A percentile compares a stretch with the other conserved stretches of the same genome.
phyloP scores from a whole-genome alignment of 495 filamentous ascomycete species.

The Ramalina intermedia region DNA sequence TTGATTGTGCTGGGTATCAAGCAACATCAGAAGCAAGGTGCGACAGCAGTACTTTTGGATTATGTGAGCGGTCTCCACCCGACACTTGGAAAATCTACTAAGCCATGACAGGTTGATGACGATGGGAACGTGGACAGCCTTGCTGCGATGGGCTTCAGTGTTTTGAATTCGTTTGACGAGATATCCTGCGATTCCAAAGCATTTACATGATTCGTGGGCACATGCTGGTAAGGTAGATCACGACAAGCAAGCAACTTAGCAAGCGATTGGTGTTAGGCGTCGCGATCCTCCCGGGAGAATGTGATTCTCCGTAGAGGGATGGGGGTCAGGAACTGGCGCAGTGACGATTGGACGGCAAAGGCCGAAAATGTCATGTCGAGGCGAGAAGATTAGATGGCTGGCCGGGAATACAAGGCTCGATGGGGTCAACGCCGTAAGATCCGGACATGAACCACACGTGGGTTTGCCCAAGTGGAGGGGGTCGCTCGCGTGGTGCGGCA shows the following conservation, averaged over 20 bases:
- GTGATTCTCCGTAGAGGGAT: no score
- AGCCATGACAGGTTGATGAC: constrained; percentile 42
- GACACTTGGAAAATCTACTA: constrained; percentile 10
- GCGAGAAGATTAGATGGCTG: no score
- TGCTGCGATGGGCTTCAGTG: constrained; percentile 60
- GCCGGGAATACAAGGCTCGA: no score
- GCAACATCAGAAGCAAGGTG: constrained; percentile 65
- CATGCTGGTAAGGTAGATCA: neutral
- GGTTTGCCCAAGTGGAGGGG: no score
- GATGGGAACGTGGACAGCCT: constrained; percentile 60
- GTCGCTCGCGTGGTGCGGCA: no score
- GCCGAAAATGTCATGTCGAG: no score
- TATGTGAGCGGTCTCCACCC: constrained; percentile 40
- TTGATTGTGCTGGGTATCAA: constrained; percentile 67
- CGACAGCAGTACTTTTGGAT: constrained; percentile 55
- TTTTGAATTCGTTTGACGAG: constrained; percentile 66
- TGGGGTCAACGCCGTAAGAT: no score
- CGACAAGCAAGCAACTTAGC: neutral
- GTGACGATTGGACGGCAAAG: no score
- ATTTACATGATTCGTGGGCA: constrained; percentile 32
- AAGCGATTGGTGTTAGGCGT: constrained; percentile 1
- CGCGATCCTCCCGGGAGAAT: no score
- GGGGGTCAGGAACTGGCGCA: no score
- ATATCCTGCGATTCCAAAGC: constrained; percentile 61
- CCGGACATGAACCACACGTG: no score